A percentile compares a stretch with the other conserved stretches of the same genome.
These are phyloP conservation scores for Geotrichum klebahnii DNA, from an alignment of 1,139 yeast genomes.

Conservation along the genomic window DNA sequence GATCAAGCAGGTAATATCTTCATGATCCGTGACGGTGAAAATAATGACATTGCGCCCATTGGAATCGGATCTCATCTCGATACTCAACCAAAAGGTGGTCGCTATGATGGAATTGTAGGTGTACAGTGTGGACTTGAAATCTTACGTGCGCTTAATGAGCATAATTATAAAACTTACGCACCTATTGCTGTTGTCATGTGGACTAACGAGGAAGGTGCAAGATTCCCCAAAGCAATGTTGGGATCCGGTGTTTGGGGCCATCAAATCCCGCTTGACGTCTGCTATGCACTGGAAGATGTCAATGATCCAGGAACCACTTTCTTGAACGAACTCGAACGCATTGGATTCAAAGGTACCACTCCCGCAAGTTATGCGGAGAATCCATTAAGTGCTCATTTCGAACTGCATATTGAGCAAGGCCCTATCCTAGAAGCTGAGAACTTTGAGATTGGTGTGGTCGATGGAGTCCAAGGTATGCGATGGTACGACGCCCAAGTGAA, in stretches of 20 bases:
- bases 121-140: conserved; percentile 66
- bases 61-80: conserved; percentile 73
- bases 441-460: conserved; percentile 59
- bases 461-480: conserved; percentile 62
- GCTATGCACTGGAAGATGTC: conserved; percentile 51
- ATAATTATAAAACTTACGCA: conserved; percentile 53
- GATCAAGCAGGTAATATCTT: conserved; percentile 68
- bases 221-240: conserved; percentile 65
- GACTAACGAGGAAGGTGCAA: conserved; percentile 78
- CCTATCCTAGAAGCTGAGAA: conserved; percentile 57
- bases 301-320: conserved; percentile 49
- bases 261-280: conserved; percentile 45
- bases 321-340: conserved; percentile 53
- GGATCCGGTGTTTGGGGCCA: conserved; percentile 68
- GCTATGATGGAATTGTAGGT: conserved; percentile 69
- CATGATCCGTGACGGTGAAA: conserved; percentile 58
- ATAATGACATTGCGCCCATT: conserved; percentile 49
- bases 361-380: conserved; percentile 49
- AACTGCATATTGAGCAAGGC: conserved; percentile 73
- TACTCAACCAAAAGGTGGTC: conserved; percentile 76
- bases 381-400: conserved; percentile 66
- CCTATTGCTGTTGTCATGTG: conserved; percentile 65
- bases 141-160: conserved; percentile 58
- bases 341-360: conserved; percentile 56
- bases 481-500: conserved; percentile 55